These are phyloP conservation scores for Geotrichum macrosporum DNA, from an alignment of 1,139 yeast genomes.

Conservation along the genomic window DNA sequence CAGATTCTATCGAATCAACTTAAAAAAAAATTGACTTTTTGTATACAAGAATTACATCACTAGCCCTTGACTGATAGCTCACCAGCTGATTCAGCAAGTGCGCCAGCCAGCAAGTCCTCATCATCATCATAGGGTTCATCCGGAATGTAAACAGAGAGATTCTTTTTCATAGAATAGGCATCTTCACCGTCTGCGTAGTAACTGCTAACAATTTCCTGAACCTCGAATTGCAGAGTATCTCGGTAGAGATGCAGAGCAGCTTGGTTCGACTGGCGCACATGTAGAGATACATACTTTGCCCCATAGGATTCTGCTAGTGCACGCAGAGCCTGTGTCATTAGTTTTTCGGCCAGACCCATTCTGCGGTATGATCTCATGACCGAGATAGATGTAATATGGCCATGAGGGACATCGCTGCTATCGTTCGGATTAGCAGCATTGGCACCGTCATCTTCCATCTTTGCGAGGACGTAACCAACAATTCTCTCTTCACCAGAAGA, in stretches of 20 bases:
- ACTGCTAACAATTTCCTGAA: slow-evolving; percentile 71
- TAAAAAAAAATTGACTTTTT: neutral
- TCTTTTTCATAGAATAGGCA: slow-evolving; percentile 85
- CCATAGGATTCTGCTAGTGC: slow-evolving; percentile 78
- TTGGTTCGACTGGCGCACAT: slow-evolving; percentile 87
- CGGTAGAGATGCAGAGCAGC: slow-evolving; percentile 92
- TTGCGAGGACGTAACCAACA: slow-evolving; percentile 91
- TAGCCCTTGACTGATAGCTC: slow-evolving; percentile 8
- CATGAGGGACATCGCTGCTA: slow-evolving; percentile 74
- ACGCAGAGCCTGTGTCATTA: slow-evolving; percentile 84
- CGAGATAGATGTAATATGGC: slow-evolving; percentile 88
- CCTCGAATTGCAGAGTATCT: slow-evolving; percentile 78
- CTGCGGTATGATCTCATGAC: slow-evolving; percentile 95
- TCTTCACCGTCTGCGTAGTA: slow-evolving; percentile 98
- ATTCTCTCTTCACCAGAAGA: slow-evolving; percentile 56
- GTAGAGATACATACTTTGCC: slow-evolving; percentile 82
- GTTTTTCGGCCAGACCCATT: slow-evolving; percentile 89
- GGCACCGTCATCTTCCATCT: slow-evolving; percentile 70
- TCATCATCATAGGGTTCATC: slow-evolving; percentile 31
- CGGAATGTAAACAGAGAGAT: slow-evolving; percentile 24
- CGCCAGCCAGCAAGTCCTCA: slow-evolving; percentile 32
- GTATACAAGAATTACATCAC: neutral
- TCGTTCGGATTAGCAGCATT: slow-evolving; percentile 42
- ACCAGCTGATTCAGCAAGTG: slow-evolving; percentile 21
- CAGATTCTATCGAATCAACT: too few species aligned